Evolutionary conservation across 1,284 basidiomycete genomes (phyloP).

Genomic region (Melampsora americana): DNA sequence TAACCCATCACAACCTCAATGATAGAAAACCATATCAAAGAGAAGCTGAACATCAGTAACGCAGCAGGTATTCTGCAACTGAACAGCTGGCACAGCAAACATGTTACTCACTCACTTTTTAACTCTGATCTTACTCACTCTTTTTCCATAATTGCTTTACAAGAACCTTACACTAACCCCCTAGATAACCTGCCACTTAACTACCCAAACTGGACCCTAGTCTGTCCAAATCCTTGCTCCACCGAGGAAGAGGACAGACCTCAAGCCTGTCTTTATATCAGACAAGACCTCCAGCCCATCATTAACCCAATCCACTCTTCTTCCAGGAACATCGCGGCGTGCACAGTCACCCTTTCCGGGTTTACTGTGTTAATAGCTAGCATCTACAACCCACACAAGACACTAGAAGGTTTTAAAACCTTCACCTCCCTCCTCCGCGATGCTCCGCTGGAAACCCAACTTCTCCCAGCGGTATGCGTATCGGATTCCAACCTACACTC

Average conservation of each 20-base stretch:
- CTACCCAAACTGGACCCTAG: not conserved
- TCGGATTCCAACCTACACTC: conserved; percentile 18
- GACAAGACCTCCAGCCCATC: not conserved
- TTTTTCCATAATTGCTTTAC: not conserved
- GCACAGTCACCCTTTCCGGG: not conserved
- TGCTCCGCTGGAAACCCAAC: not conserved
- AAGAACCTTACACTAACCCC: conserved; percentile 7
- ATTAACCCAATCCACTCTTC: not conserved
- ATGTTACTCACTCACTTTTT: conserved; percentile 3
- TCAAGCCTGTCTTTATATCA: conserved; percentile 10
- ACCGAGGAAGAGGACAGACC: not conserved
- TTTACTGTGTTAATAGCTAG: not conserved
- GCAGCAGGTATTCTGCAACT: not conserved
- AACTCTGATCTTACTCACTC: not conserved
- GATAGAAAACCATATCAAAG: too few relatives aligned
- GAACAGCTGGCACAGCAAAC: not conserved
- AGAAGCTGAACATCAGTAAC: too few relatives aligned
- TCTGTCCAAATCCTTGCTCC: not conserved
- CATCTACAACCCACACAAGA: not conserved
- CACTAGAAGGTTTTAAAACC: not conserved
- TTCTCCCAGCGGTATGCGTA: not conserved
- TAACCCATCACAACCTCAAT: too few relatives aligned
- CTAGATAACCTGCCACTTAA: not conserved
- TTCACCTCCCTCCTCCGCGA: not conserved
- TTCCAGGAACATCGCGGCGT: not conserved